Conservation (phyloP, 352 stramenopile genomes). For the Globisporangium viniferum region DNA sequence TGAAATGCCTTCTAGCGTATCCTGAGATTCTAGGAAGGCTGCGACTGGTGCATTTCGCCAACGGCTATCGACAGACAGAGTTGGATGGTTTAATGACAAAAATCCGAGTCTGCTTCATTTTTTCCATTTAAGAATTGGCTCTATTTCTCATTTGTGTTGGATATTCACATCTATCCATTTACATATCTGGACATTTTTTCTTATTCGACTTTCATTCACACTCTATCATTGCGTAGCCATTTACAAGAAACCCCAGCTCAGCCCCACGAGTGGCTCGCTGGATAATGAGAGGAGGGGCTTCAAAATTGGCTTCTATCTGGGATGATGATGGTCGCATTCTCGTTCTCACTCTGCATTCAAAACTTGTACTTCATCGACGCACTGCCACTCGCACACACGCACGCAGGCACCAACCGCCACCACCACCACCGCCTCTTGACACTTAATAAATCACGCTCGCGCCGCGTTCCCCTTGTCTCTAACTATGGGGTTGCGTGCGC, state of each 20-base stretch:
- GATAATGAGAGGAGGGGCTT: background rate
- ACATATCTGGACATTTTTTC: conserved; percentile 1
- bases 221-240: background rate
- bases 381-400: background rate
- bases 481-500: background rate
- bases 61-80: background rate
- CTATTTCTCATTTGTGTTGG: background rate
- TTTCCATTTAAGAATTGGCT: background rate
- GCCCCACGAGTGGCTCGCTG: no score
- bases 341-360: background rate
- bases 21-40: background rate
- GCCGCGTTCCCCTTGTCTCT: background rate
- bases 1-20: background rate
- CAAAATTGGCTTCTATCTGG: background rate
- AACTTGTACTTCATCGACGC: background rate
- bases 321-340: background rate
- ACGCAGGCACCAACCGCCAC: background rate
- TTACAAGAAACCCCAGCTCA: background rate
- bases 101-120: conserved; percentile 7
- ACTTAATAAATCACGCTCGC: background rate
- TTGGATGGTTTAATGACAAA: background rate
- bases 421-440: background rate
- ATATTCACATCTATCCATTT: conserved; percentile 7
- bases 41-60: background rate
- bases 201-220: background rate